Conservation (phyloP, 2,329 filamentous ascomycete species). For the Paracoccidioides lutzii region DNA sequence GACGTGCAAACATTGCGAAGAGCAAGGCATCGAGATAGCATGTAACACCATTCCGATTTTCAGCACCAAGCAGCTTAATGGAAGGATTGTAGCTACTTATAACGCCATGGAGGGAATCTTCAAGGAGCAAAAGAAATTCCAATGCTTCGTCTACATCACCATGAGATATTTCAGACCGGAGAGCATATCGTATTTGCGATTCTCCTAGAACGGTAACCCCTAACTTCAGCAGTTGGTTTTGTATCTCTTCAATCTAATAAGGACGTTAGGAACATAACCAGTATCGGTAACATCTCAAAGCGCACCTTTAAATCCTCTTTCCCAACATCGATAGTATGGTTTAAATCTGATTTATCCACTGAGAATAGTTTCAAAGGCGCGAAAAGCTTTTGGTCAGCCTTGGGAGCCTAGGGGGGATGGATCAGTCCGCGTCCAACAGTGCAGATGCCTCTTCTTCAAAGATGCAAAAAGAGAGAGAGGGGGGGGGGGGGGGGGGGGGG, state of each 20-base stretch:
- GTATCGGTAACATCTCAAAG: neutral
- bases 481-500: too few relatives aligned
- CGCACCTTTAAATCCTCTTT: constrained; percentile 2
- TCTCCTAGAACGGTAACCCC: constrained; percentile 47
- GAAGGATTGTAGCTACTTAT: constrained; percentile 61
- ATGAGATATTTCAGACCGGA: constrained; percentile 50
- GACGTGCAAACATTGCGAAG: constrained; percentile 87
- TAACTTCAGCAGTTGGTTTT: neutral
- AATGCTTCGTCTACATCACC: constrained; percentile 63
- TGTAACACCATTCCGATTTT: constrained; percentile 76
- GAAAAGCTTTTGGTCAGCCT: neutral
- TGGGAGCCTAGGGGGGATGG: neutral
- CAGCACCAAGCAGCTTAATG: constrained; percentile 65
- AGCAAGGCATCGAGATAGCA: constrained; percentile 86
- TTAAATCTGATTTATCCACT: neutral
- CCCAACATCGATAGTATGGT: neutral
- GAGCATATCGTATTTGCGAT: constrained; percentile 49
- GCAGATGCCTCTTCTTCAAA: neutral
- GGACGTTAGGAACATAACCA: neutral
- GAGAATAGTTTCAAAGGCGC: constrained; percentile 1
- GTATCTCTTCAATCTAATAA: constrained; percentile 1
- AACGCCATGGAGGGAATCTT: constrained; percentile 68
- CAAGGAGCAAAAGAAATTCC: constrained; percentile 62
- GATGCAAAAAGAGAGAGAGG: too few relatives aligned
- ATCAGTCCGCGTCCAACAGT: neutral